These are phyloP conservation scores for Penicillium janthinellum DNA, from an alignment of 2,329 filamentous ascomycete genomes.

Conservation along the genomic window DNA sequence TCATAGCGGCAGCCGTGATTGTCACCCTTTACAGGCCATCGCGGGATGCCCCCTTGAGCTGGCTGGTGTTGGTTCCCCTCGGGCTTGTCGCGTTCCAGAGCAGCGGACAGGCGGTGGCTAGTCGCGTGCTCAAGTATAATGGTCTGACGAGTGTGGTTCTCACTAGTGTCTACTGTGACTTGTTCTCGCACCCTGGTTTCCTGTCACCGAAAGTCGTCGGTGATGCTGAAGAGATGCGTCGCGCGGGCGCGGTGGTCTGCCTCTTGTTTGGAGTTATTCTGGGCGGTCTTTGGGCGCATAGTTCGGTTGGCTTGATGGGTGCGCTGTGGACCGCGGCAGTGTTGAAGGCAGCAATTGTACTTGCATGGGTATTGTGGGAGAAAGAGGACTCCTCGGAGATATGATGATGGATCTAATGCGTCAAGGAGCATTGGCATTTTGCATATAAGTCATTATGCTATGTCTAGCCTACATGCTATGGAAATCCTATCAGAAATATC, in stretches of 20 bases:
- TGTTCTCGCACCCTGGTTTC: slow-evolving; percentile 68
- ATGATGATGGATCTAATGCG: background rate
- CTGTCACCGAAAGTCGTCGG: slow-evolving; percentile 40
- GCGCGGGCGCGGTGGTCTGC: slow-evolving; percentile 53
- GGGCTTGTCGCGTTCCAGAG: slow-evolving; percentile 74
- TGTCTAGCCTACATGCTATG: background rate
- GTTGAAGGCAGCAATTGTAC: slow-evolving; percentile 59
- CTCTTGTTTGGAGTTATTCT: slow-evolving; percentile 57
- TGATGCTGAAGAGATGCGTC: slow-evolving; percentile 57
- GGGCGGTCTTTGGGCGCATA: slow-evolving; percentile 59
- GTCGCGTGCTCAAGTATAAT: slow-evolving; percentile 68
- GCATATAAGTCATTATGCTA: background rate
- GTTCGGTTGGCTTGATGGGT: slow-evolving; percentile 53
- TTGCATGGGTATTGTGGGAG: slow-evolving; percentile 65
- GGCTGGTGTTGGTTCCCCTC: slow-evolving; percentile 67
- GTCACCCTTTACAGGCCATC: slow-evolving; percentile 51
- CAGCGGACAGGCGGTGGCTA: slow-evolving; percentile 76
- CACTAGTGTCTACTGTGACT: slow-evolving; percentile 79
- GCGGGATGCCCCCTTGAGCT: slow-evolving; percentile 50
- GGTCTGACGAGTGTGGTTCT: slow-evolving; percentile 76
- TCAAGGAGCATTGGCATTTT: background rate
- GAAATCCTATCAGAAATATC: background rate
- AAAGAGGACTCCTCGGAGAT: slow-evolving; percentile 35
- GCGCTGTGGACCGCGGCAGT: slow-evolving; percentile 62
- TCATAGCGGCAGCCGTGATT: slow-evolving; percentile 56